A percentile compares a stretch with the other conserved stretches of the same genome.
Evolutionary conservation across 164 flowering plant species (phyloP).

Genomic region (Kalanchoe fedtschenkoi): DNA sequence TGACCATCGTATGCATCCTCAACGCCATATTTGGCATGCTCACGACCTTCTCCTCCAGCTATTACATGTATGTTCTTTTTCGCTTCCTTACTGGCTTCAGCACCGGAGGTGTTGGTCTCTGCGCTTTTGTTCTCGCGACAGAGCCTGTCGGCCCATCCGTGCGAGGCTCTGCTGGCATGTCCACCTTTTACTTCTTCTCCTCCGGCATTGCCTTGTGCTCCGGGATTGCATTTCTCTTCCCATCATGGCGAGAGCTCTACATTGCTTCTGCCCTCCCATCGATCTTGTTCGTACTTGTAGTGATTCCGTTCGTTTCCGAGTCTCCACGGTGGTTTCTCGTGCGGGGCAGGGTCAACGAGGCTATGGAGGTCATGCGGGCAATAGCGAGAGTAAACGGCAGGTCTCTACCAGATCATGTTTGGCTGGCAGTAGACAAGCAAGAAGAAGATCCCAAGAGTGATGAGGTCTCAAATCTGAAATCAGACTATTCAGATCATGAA

Average conservation of each 20-base stretch:
- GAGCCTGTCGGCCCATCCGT: constrained; percentile 73
- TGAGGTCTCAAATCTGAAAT: neutral
- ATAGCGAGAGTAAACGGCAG: constrained; percentile 58
- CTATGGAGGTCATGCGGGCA: constrained; percentile 52
- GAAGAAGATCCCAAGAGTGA: constrained; percentile 24
- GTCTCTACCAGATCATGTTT: constrained; percentile 33
- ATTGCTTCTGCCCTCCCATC: constrained; percentile 78
- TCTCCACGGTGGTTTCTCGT: constrained; percentile 69
- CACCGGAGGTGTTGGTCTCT: constrained; percentile 88
- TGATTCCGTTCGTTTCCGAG: constrained; percentile 68
- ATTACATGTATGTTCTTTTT: constrained; percentile 39
- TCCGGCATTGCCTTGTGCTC: constrained; percentile 63
- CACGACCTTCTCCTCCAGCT: constrained; percentile 65
- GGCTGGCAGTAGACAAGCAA: constrained; percentile 43
- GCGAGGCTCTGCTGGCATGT: constrained; percentile 88
- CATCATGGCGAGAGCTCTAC: constrained; percentile 72
- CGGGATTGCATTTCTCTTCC: constrained; percentile 59
- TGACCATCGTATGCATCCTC: constrained; percentile 49
- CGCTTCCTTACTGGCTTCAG: constrained; percentile 85
- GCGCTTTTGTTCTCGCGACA: constrained; percentile 75
- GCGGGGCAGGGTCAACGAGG: constrained; percentile 15
- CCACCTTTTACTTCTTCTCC: constrained; percentile 92
- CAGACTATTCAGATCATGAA: neutral
- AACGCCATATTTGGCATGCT: constrained; percentile 59
- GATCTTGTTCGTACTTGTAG: constrained; percentile 32